phyloP scores from a whole-genome alignment of 495 filamentous ascomycete species.

The Penicillium chermesinum region DNA sequence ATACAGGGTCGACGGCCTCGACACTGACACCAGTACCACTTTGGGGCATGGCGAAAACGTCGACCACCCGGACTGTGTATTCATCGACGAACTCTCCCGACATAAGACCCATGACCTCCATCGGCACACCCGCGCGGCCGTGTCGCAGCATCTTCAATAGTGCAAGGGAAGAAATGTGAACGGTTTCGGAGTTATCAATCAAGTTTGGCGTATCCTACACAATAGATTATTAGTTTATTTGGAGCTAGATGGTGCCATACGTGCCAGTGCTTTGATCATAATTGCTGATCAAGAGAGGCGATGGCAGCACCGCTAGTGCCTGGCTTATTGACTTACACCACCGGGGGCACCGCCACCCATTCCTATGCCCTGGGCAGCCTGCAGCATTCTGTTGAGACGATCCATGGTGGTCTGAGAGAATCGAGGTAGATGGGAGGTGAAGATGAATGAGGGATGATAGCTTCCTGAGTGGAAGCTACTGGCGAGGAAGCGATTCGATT shows the following conservation, averaged over 20 bases:
- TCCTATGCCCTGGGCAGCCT: slow-evolving; percentile 72
- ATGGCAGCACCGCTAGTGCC: slow-evolving; percentile 5
- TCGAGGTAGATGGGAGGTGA: slow-evolving; percentile 15
- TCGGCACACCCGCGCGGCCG: slow-evolving; percentile 93
- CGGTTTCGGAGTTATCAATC: slow-evolving; percentile 98
- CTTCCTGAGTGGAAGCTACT: slow-evolving; percentile 40
- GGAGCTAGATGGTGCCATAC: neutral
- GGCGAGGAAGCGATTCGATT: slow-evolving; percentile 2
- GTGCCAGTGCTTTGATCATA: neutral
- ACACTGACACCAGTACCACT: slow-evolving; percentile 97
- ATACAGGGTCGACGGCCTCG: slow-evolving; percentile 95
- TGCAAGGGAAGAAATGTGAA: slow-evolving; percentile 96
- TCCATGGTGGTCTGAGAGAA: slow-evolving; percentile 57
- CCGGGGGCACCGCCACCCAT: slow-evolving; percentile 64
- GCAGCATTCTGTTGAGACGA: slow-evolving; percentile 77
- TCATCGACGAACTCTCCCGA: slow-evolving; percentile 98
- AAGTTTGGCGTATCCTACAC: slow-evolving; percentile 75
- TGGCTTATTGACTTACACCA: slow-evolving; percentile 56
- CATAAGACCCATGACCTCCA: slow-evolving; percentile 99
- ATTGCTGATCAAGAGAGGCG: neutral
- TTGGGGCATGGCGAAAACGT: slow-evolving; percentile 99
- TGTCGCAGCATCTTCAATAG: slow-evolving; percentile 98
- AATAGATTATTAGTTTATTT: slow-evolving; percentile 9
- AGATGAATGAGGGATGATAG: slow-evolving; percentile 21
- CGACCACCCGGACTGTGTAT: slow-evolving; percentile 94